These are phyloP conservation scores for Fomes fomentarius DNA, from an alignment of 1,284 basidiomycete species.

Conservation along the genomic window DNA sequence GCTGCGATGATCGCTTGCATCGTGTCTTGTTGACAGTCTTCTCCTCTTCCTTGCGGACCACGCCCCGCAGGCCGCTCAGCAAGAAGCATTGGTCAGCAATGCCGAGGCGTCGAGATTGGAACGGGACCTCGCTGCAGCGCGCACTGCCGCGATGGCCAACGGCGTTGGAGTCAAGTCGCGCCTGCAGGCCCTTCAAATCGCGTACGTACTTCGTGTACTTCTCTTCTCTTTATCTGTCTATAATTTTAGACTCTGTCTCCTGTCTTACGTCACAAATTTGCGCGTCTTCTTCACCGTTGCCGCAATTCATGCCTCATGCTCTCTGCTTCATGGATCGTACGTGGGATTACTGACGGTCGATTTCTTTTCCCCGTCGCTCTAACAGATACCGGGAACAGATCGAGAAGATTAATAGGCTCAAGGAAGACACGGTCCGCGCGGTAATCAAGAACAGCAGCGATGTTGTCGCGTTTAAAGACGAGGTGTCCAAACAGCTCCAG, in stretches of 20 bases:
- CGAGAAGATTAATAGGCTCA: slow-evolving; percentile 68
- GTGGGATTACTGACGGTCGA: no score
- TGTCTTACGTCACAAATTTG: neutral
- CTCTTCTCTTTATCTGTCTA: slow-evolving; percentile 2
- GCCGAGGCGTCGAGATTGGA: slow-evolving; percentile 66
- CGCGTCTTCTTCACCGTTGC: neutral
- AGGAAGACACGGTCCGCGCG: slow-evolving; percentile 76
- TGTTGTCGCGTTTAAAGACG: slow-evolving; percentile 76
- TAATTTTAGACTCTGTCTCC: neutral
- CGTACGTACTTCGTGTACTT: slow-evolving; percentile 36
- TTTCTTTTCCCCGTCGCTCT: neutral
- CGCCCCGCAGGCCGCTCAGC: slow-evolving; percentile 65
- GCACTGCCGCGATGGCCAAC: slow-evolving; percentile 73
- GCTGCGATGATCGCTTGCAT: slow-evolving; percentile 30
- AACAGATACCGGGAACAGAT: slow-evolving; percentile 75
- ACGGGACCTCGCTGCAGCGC: slow-evolving; percentile 68
- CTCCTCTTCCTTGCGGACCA: neutral
- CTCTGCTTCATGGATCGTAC: no score
- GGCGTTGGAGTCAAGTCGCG: slow-evolving; percentile 80
- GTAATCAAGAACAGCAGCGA: slow-evolving; percentile 82
- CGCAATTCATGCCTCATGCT: no score
- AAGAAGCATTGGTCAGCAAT: slow-evolving; percentile 65
- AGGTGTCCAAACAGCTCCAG: slow-evolving; percentile 68
- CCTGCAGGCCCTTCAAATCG: slow-evolving; percentile 65
- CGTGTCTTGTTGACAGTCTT: no score